phyloP scores from a whole-genome alignment of 1,284 basidiomycete species.

The Coniferiporia weirii region DNA sequence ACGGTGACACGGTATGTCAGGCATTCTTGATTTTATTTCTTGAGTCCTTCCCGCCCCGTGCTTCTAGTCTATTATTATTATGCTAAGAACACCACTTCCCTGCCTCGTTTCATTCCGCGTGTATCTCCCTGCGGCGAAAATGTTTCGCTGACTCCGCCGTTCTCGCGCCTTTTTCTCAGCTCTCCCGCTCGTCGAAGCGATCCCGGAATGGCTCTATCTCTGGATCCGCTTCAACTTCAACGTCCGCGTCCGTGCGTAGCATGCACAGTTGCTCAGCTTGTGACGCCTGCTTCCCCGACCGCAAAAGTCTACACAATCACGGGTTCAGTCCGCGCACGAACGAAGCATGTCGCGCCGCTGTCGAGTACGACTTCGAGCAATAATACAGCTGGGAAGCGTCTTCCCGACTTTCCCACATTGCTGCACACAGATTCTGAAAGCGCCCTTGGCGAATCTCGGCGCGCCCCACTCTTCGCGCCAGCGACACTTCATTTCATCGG shows the following conservation, averaged over 20 bases:
- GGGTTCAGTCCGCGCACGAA: slow-evolving; percentile 44
- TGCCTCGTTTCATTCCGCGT: background rate
- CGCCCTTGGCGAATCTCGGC: background rate
- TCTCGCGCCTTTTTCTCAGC: slow-evolving; percentile 5
- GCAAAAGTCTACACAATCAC: slow-evolving; percentile 52
- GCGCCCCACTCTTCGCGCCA: background rate
- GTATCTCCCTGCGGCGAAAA: background rate
- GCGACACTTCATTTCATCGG: background rate
- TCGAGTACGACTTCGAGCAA: slow-evolving; percentile 66
- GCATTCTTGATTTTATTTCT: slow-evolving; percentile 8
- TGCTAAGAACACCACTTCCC: background rate
- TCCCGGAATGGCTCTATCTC: slow-evolving; percentile 13
- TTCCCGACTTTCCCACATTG: background rate
- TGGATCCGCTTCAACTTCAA: slow-evolving; percentile 3
- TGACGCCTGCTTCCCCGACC: slow-evolving; percentile 56
- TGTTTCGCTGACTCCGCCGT: slow-evolving; percentile 5
- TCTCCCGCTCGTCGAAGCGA: slow-evolving; percentile 18
- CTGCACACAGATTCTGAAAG: background rate
- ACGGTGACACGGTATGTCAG: slow-evolving; percentile 44
- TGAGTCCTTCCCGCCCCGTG: slow-evolving; percentile 3
- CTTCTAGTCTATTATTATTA: slow-evolving; percentile 1
- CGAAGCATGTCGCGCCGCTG: slow-evolving; percentile 66
- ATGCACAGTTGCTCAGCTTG: slow-evolving; percentile 59
- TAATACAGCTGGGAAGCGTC: background rate
- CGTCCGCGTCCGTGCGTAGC: slow-evolving; percentile 22